Base-by-base conservation (phyloP, 352 stramenopile species). In the Pythium phragmitis region DNA sequence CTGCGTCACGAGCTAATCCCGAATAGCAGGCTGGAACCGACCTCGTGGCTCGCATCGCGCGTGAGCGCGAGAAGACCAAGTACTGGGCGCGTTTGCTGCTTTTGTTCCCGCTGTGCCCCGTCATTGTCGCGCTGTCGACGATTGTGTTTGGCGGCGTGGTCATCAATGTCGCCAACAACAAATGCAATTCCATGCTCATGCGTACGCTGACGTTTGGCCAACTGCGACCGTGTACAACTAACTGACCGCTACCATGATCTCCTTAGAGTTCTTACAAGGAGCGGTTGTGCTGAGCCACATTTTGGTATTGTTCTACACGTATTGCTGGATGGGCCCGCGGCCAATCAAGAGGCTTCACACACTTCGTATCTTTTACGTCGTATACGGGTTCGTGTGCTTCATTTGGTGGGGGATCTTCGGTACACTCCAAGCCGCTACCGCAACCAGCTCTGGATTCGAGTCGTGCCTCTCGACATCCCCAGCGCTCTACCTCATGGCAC, bases 391-490 rank as follows among this genome's bases (percentile, higher is more conserved):
- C 11, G 57, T 83, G 23, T 86, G 78, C 43, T 63, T 87, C 36
- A 64, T 65, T n/a, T 91, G 82, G 82, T 91, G 79, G 79, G 82
- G 79, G 0, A 57, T 83, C 54, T 91, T 85, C 61, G 82, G 82
- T 33, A 89, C 82, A 28, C 59, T 85, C 8, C 73, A 91, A 57
- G 77, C 79, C 7, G 76, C 62, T 28, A 82, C 68, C 1, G 82
- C 82, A 28, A 91, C 82, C 3, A 82, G 65, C 36, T 82, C 74
- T 2, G 82, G 82, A 21, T 88, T 89, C 49, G 62, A 91, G 65
- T 89, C 82, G 9, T 91, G 82, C 57, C 62, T 91, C n/a, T 72
- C 76, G 23, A 86, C 73, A 50, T 87, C 82, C 3, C 79, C 82
- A n/a, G 73, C 78, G 42, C 69, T 91, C 3, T 91, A 86, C 53